Conservation (phyloP, 371 early-diverging fungal genomes). For the Capniomyces stellatus region DNA sequence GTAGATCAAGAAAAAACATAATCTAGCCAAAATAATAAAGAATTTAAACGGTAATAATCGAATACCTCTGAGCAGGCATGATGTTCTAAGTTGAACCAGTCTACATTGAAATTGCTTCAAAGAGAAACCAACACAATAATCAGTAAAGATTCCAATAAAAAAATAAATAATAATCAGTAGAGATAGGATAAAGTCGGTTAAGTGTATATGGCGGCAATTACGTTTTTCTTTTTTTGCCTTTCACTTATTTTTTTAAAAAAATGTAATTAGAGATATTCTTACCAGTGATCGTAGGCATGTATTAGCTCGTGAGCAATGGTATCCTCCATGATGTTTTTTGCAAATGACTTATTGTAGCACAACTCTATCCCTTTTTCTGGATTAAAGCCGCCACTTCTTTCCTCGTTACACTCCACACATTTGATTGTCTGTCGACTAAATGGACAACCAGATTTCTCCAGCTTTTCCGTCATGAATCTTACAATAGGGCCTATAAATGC, state of each 20-base stretch:
- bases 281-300: conserved; percentile 81
- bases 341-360: conserved; percentile 60
- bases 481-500: conserved; percentile 67
- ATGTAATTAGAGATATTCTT: background rate
- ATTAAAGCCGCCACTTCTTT: conserved; percentile 63
- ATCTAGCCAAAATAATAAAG: no score
- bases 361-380: conserved; percentile 60
- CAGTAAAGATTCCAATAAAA: no score
- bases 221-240: background rate
- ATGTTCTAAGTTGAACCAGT: no score
- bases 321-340: conserved; percentile 59
- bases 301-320: conserved; percentile 91
- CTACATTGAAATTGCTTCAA: no score
- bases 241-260: background rate
- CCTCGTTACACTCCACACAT: conserved; percentile 65
- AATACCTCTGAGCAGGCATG: no score
- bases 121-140: no score
- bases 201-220: background rate
- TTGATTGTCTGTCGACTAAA: conserved; percentile 38
- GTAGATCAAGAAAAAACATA: no score
- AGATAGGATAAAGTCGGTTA: no score
- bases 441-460: conserved; percentile 46
- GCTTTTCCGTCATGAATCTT: conserved; percentile 60
- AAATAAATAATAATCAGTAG: no score
- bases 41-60: no score